Conservation (phyloP, 148 eudicot species). For the Camellia granthamiana region DNA sequence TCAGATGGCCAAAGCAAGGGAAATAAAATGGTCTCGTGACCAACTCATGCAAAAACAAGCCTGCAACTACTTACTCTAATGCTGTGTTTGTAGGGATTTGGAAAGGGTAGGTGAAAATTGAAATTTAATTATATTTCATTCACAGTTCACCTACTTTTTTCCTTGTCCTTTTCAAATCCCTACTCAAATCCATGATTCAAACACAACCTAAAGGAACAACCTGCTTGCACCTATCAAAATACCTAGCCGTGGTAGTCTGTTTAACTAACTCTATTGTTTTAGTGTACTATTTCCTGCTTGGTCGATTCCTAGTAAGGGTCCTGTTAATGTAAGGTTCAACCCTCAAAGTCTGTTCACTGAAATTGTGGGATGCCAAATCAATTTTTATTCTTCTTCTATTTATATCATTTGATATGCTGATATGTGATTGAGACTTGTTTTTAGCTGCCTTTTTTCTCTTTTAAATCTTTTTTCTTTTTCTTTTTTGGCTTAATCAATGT, state of each 20-base stretch:
- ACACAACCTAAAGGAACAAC: background rate
- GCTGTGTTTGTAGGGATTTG: too few species aligned
- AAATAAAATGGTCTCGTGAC: background rate
- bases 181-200: too few species aligned
- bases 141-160: too few species aligned
- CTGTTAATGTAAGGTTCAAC: background rate
- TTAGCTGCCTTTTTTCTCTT: conserved; percentile 1
- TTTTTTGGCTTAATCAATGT: conserved; percentile 23
- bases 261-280: background rate
- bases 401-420: background rate
- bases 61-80: background rate
- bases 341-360: background rate
- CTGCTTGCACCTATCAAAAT: background rate
- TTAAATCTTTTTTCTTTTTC: conserved; percentile 6
- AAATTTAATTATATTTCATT: too few species aligned
- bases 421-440: background rate
- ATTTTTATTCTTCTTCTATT: too few species aligned
- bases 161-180: too few species aligned
- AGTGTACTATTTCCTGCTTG: background rate
- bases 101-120: too few species aligned
- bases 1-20: background rate
- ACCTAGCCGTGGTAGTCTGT: background rate
- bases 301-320: background rate
- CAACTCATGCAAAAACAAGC: background rate
- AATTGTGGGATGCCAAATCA: background rate